A percentile compares a stretch with the other conserved stretches of the same genome.
These are phyloP conservation scores for Xerocomus alliaceus DNA, from an alignment of 1,284 basidiomycete genomes.

Conservation along the genomic window DNA sequence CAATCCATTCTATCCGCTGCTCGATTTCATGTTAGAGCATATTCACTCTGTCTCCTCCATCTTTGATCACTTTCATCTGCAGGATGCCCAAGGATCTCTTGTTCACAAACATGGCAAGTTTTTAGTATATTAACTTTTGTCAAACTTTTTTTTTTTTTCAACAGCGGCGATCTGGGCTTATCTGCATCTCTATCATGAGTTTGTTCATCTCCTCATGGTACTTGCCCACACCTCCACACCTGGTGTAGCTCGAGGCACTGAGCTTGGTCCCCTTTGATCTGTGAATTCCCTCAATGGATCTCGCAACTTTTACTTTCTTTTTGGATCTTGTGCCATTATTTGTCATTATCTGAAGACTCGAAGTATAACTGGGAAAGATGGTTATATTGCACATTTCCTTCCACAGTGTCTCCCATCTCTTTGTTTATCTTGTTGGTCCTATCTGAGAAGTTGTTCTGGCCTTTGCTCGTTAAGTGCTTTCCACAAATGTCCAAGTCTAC, in stretches of 20 bases:
- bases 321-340: background rate
- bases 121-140: background rate
- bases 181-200: background rate
- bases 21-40: background rate
- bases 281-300: background rate
- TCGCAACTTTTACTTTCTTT: background rate
- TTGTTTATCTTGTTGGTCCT: conserved; percentile 8
- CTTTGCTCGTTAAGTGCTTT: background rate
- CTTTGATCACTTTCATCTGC: background rate
- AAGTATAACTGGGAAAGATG: conserved; percentile 1
- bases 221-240: conserved; percentile 2
- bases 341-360: conserved; percentile 7
- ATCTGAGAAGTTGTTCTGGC: background rate
- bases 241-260: background rate
- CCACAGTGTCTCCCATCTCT: background rate
- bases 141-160: background rate
- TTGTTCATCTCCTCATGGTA: background rate
- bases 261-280: background rate
- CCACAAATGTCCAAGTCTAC: background rate
- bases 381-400: background rate
- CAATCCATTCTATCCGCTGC: background rate
- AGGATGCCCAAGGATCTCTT: background rate
- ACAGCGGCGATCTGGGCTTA: background rate
- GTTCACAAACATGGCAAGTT: background rate
- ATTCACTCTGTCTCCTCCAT: background rate